Percentiles rank a stretch among this genome's conserved stretches.
Evolutionary conservation across 2,329 filamentous ascomycete species (phyloP).

Genomic region (Colletotrichum noveboracense): DNA sequence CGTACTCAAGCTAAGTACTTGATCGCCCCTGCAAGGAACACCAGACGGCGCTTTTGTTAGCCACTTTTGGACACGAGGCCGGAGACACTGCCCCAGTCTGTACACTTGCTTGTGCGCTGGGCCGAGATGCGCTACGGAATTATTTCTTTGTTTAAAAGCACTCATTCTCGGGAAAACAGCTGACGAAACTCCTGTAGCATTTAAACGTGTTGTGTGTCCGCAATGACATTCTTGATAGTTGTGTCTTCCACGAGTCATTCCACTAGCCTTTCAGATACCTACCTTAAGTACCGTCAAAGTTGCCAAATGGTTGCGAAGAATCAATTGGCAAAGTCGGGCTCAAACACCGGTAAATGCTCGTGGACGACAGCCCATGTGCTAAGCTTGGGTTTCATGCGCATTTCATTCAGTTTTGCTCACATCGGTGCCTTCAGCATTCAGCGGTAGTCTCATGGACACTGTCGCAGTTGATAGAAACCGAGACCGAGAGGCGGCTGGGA

Average conservation of each 20-base stretch:
- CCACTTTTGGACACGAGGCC: not conserved
- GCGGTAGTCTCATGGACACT: not conserved
- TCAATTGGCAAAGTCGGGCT: not conserved
- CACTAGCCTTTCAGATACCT: not conserved
- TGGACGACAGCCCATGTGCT: too few species aligned
- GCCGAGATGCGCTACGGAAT: not conserved
- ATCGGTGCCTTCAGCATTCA: accelerated
- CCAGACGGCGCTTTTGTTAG: not conserved
- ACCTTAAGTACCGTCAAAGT: too few species aligned
- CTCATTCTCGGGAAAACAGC: too few species aligned
- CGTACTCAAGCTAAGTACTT: not conserved
- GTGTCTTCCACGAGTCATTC: not conserved
- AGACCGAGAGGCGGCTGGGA: not conserved
- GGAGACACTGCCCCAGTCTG: not conserved
- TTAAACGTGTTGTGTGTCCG: too few species aligned
- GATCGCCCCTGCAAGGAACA: not conserved
- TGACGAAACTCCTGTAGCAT: too few species aligned
- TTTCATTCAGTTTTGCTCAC: not conserved
- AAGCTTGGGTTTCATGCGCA: not conserved
- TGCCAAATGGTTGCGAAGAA: not conserved
- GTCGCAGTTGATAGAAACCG: not conserved
- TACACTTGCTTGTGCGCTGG: not conserved
- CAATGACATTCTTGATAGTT: too few species aligned
- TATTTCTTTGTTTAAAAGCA: too few species aligned
- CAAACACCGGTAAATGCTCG: not conserved